These are phyloP conservation scores for Annona cherimola DNA, from an alignment of 164 flowering plant genomes.

Conservation along the genomic window DNA sequence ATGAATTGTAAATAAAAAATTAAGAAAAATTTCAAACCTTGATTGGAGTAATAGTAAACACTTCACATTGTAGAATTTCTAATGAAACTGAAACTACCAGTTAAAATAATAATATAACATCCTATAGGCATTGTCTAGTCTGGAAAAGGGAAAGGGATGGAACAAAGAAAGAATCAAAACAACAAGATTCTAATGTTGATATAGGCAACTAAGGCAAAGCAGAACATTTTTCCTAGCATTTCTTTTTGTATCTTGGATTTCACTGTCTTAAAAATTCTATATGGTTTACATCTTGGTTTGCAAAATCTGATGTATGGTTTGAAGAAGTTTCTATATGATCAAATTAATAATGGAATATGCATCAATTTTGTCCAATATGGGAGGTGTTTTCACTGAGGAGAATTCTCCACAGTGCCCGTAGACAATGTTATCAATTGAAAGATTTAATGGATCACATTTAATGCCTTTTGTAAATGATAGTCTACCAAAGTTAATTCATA, in stretches of 20 bases:
- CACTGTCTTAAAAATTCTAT: background rate
- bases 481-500: background rate
- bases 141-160: too few relatives aligned
- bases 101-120: too few relatives aligned
- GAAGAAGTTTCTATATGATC: slow-evolving; percentile 60
- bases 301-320: slow-evolving; percentile 82
- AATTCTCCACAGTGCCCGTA: background rate
- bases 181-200: too few relatives aligned
- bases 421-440: background rate
- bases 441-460: background rate
- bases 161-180: too few relatives aligned
- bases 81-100: too few relatives aligned
- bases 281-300: slow-evolving; percentile 5
- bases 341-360: background rate
- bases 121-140: too few relatives aligned
- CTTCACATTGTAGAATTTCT: too few relatives aligned
- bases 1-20: too few relatives aligned
- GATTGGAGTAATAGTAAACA: too few relatives aligned
- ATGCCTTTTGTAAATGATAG: background rate
- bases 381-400: background rate
- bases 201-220: too few relatives aligned
- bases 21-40: too few relatives aligned
- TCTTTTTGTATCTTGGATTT: background rate
- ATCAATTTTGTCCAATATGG: background rate
- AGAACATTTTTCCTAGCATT: background rate